These are phyloP conservation scores for Aotearoamyces nothofagi DNA, from an alignment of 2,329 filamentous ascomycete species.

Conservation along the genomic window DNA sequence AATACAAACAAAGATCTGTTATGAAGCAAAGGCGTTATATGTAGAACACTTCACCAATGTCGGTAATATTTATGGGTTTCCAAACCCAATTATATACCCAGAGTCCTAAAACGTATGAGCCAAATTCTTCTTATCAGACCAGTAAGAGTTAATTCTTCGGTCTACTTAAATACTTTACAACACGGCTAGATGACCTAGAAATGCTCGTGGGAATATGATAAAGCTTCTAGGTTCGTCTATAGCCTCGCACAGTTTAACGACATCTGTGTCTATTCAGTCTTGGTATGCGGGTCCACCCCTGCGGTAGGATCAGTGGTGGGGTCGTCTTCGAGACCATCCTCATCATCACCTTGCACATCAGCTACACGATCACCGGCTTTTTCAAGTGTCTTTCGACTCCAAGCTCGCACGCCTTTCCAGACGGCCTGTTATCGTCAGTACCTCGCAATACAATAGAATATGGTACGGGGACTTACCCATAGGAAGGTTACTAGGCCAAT, in stretches of 20 bases:
- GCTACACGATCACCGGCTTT: constrained; percentile 66
- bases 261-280: not conserved
- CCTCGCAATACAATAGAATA: constrained; percentile 4
- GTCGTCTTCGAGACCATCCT: constrained; percentile 21
- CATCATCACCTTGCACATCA: constrained; percentile 54
- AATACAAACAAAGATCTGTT: constrained; percentile 9
- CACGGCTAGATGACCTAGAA: too few relatives aligned
- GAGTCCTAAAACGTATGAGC: too few relatives aligned
- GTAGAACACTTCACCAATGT: too few relatives aligned
- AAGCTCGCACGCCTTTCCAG: constrained; percentile 65
- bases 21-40: too few relatives aligned
- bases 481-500: constrained; percentile 72
- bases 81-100: too few relatives aligned
- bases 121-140: too few relatives aligned
- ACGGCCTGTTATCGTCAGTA: constrained; percentile 39
- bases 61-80: too few relatives aligned
- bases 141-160: too few relatives aligned
- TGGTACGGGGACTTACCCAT: constrained; percentile 36
- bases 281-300: not conserved
- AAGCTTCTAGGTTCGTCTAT: too few relatives aligned
- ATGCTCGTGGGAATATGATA: too few relatives aligned
- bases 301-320: constrained; percentile 8
- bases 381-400: constrained; percentile 60
- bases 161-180: too few relatives aligned
- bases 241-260: too few relatives aligned